Percentiles rank a stretch among this genome's conserved stretches.
phyloP scores from a whole-genome alignment of 1,284 basidiomycete genomes.

The Melampsora larici-populina region DNA sequence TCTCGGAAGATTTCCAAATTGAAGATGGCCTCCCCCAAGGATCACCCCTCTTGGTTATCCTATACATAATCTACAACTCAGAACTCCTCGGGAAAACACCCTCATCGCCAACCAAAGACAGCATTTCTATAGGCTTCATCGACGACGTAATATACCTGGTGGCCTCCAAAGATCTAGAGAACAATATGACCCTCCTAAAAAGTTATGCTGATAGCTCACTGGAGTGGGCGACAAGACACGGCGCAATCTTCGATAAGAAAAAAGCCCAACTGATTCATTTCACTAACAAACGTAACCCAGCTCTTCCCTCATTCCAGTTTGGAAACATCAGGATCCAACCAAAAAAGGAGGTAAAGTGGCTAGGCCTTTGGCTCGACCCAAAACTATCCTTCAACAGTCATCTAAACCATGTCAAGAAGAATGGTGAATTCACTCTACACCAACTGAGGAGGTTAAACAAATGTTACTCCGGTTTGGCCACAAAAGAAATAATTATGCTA shows the following conservation, averaged over 20 bases:
- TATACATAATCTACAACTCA: too few species aligned
- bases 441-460: too few species aligned
- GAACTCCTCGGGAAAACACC: too few species aligned
- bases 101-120: too few species aligned
- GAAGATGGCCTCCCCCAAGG: slow-evolving; percentile 13
- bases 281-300: background rate
- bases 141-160: too few species aligned
- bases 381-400: background rate
- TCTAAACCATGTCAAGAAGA: background rate
- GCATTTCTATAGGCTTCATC: too few species aligned
- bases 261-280: slow-evolving; percentile 7
- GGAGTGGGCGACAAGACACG: background rate
- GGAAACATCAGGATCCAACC: background rate
- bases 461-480: background rate
- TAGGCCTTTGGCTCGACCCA: background rate
- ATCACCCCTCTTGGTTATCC: background rate
- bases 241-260: too few species aligned
- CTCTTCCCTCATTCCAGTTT: background rate
- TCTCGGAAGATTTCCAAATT: background rate
- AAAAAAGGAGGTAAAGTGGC: too few species aligned
- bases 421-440: background rate
- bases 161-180: too few species aligned
- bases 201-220: background rate
- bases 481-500: background rate
- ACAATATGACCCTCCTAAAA: background rate